Conservation (phyloP, 2,329 filamentous ascomycete species). For the Sporothrix luriei region DNA sequence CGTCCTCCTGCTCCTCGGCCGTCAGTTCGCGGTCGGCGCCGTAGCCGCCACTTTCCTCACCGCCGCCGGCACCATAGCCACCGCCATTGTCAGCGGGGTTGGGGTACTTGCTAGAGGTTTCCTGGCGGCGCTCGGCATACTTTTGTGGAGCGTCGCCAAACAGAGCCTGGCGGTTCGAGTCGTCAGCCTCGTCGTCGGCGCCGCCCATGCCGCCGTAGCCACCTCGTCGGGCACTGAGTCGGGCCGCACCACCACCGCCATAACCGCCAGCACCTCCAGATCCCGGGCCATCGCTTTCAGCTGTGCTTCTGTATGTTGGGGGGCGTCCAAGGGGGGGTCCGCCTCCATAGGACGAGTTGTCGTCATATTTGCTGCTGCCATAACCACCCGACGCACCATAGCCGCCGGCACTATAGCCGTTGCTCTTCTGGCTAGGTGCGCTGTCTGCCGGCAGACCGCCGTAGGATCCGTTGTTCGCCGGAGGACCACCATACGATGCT, state of each 20-base stretch:
- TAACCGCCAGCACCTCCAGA: constrained; percentile 40
- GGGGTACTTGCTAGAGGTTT: constrained; percentile 1
- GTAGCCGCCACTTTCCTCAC: constrained; percentile 52
- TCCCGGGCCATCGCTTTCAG: constrained; percentile 31
- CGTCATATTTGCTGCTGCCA: constrained; percentile 57
- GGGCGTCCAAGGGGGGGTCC: constrained; percentile 31
- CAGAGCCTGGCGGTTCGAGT: constrained; percentile 63
- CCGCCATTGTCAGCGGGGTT: constrained; percentile 47
- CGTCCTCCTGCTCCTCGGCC: constrained; percentile 73
- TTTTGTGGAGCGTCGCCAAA: constrained; percentile 60
- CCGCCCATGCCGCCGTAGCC: constrained; percentile 64
- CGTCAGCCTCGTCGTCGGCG: constrained; percentile 46
- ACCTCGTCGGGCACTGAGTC: constrained; percentile 48
- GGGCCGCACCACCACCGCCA: constrained; percentile 27
- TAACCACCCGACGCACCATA: constrained; percentile 58
- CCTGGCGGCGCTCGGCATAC: constrained; percentile 49
- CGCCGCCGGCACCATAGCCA: constrained; percentile 15
- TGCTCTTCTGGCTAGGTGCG: constrained; percentile 35
- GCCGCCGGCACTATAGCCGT: constrained; percentile 57
- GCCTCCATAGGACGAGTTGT: constrained; percentile 38
- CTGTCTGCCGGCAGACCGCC: too few relatives aligned
- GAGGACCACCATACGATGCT: constrained; percentile 15
- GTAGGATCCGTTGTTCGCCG: constrained; percentile 7
- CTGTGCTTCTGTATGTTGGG: constrained; percentile 35
- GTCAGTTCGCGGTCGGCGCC: constrained; percentile 77